Evolutionary conservation across 768 basidiomycete species (phyloP).

Genomic region (Pisolithus marmoratus): DNA sequence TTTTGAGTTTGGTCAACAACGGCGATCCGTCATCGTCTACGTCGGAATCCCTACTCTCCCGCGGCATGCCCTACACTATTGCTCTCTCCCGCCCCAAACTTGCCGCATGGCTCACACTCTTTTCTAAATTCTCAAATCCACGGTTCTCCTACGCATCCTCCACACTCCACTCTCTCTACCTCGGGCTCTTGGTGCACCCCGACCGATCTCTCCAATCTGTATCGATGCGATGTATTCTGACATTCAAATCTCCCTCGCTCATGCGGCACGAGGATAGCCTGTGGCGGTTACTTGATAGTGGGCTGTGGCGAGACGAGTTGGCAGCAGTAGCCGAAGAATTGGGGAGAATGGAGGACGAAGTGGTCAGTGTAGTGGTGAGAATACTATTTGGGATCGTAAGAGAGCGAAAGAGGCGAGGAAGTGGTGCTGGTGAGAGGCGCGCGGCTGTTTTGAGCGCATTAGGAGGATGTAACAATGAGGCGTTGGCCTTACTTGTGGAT

Average conservation of each 20-base stretch:
- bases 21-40: constrained; percentile 4
- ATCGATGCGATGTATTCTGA: constrained; percentile 72
- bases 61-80: neutral
- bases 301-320: constrained; percentile 85
- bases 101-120: constrained; percentile 72
- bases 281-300: constrained; percentile 71
- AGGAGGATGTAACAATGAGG: constrained; percentile 62
- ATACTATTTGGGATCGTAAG: constrained; percentile 86
- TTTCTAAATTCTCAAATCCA: constrained; percentile 90
- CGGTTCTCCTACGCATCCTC: constrained; percentile 74
- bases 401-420: constrained; percentile 64
- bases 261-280: constrained; percentile 56
- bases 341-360: constrained; percentile 45
- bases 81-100: constrained; percentile 57
- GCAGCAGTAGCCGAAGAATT: constrained; percentile 67
- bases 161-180: constrained; percentile 60
- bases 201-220: constrained; percentile 72
- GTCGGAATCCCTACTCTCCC: neutral
- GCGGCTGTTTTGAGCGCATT: constrained; percentile 72
- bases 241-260: constrained; percentile 68
- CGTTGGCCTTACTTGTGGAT: constrained; percentile 73
- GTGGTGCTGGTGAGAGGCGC: constrained; percentile 54
- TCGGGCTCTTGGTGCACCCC: constrained; percentile 75
- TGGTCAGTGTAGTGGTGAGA: constrained; percentile 67
- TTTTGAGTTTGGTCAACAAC: constrained; percentile 48